Base-by-base conservation (phyloP, 257 asterid genomes). In the Fraxinus anomala region DNA sequence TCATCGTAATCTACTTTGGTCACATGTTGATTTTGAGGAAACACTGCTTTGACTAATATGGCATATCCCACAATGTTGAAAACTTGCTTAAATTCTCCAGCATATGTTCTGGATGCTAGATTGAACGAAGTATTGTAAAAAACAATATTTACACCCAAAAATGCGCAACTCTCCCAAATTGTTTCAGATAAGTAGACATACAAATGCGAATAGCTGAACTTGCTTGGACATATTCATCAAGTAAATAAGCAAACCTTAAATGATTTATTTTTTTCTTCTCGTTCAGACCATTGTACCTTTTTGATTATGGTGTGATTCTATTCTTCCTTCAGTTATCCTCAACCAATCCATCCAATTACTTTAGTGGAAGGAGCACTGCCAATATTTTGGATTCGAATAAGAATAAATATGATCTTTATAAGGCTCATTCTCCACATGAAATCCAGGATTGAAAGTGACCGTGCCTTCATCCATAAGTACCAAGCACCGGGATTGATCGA, bases 41-140 rank as follows among this genome's bases (percentile, higher is more conserved):
- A 92, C 77, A 94, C 97, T 0, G 90, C 98, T 84, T 92, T 94
- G 79, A 97, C 99, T 21, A 94, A 91, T 86, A 92, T 94, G 26
- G 98, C 97, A 37, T 97, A 96, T 80, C 97, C 99, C 21, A 90
- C 86, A 98, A 94, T 16, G 99, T 96, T 21, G 96, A 90, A 81
- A 79, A 89, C n/a, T 76, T 71, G 24, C 77, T 83, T 90, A 91
- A 80, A 80, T 92, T 89, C 44, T 94, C 98, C 9, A 96, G 96
- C 98, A 94, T 94, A 79, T 94, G 92, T 66, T 94, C 96, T 19
- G 99, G 99, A 47, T 98, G 83, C 97, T 94, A 92, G 16, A 74
- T 83, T 42, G 19, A 68, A 40, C 2, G 10, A 59, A 0, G 47
- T 40, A 40, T 9, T 40, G 1, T 2, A 39, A 39, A 1, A 39